phyloP scores from a whole-genome alignment of 2,329 filamentous ascomycete species.

The Fusarium caatingaense region DNA sequence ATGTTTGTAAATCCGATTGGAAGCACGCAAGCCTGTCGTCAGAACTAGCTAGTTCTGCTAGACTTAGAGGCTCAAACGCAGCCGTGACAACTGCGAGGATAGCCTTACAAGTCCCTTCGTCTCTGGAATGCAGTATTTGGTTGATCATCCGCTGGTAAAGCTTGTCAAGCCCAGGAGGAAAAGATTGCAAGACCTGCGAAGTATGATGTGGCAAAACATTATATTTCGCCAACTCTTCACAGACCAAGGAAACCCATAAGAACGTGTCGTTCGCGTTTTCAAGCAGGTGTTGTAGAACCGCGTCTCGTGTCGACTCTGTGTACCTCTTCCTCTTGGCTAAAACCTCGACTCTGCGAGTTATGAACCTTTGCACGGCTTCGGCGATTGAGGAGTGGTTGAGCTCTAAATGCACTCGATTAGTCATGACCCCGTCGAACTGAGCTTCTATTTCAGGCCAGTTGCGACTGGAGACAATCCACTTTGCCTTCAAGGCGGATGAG shows the following conservation, averaged over 20 bases:
- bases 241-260: not conserved
- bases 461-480: accelerated
- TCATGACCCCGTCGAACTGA: accelerated
- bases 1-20: not conserved
- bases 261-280: accelerated
- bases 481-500: not conserved
- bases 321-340: accelerated
- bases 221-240: not conserved
- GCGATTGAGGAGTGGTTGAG: not conserved
- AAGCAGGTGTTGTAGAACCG: accelerated
- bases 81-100: not conserved
- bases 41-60: not conserved
- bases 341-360: accelerated
- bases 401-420: not conserved
- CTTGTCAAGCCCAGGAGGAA: not conserved
- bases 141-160: not conserved
- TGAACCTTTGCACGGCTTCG: not conserved
- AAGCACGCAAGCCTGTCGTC: accelerated
- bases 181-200: not conserved
- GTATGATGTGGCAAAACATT: not conserved
- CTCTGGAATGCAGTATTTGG: accelerated
- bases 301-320: accelerated
- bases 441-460: accelerated
- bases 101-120: accelerated
- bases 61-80: not conserved